phyloP scores from a whole-genome alignment of 2,329 filamentous ascomycete genomes.

The Neocatenulostroma microsporum region DNA sequence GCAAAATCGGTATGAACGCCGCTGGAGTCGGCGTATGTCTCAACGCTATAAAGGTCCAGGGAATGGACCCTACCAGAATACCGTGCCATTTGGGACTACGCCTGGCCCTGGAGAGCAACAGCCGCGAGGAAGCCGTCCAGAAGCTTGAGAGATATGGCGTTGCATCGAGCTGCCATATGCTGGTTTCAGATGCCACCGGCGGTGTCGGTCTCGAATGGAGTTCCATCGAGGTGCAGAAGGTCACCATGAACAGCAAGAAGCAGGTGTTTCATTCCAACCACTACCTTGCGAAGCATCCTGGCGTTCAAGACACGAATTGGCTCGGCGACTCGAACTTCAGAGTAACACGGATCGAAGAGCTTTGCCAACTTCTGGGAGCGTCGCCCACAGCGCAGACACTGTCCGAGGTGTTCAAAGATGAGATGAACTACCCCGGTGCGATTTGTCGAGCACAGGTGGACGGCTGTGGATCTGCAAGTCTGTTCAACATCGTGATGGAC shows the following conservation, averaged over 20 bases:
- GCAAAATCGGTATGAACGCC: conserved; percentile 59
- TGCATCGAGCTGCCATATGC: conserved; percentile 48
- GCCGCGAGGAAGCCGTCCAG: conserved; percentile 40
- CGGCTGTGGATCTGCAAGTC: conserved; percentile 20
- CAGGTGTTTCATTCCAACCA: conserved; percentile 41
- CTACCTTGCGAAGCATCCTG: conserved; percentile 32
- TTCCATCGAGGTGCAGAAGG: conserved; percentile 26
- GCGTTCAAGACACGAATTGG: conserved; percentile 36
- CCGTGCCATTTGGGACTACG: conserved; percentile 57
- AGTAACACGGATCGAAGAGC: conserved; percentile 31
- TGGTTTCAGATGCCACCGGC: conserved; percentile 43
- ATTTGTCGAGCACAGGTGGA: conserved; percentile 28
- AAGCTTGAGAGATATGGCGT: conserved; percentile 42
- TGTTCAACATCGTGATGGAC: conserved; percentile 36
- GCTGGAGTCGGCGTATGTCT: conserved; percentile 52
- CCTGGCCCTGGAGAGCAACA: conserved; percentile 46
- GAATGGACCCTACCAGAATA: conserved; percentile 44
- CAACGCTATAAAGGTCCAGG: conserved; percentile 54
- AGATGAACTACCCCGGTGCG: conserved; percentile 31
- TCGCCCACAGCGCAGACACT: conserved; percentile 11
- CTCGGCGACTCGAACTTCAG: conserved; percentile 35
- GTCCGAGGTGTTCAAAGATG: conserved; percentile 33
- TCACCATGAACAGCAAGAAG: conserved; percentile 26
- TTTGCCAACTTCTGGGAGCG: conserved; percentile 15
- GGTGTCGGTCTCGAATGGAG: conserved; percentile 46